phyloP scores from a whole-genome alignment of 2,329 filamentous ascomycete species.

The Aspergillus hortae region DNA sequence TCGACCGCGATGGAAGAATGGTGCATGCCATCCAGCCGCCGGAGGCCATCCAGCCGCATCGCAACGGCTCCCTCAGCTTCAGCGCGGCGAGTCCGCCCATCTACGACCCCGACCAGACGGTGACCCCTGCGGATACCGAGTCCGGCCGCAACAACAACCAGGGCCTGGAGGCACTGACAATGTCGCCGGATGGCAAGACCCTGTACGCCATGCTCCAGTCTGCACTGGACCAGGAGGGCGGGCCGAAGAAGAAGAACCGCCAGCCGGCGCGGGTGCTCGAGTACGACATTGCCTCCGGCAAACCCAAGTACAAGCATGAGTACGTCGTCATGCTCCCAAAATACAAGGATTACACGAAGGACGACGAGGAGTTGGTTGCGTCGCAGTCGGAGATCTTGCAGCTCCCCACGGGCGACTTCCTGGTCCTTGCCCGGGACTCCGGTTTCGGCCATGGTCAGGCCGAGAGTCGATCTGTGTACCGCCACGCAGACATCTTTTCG shows the following conservation, averaged over 20 bases:
- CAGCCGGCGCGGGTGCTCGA: slow-evolving; percentile 60
- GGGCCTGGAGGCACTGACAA: slow-evolving; percentile 67
- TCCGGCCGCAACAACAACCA: slow-evolving; percentile 69
- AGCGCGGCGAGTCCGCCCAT: slow-evolving; percentile 61
- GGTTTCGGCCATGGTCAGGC: slow-evolving; percentile 56
- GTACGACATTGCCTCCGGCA: slow-evolving; percentile 55
- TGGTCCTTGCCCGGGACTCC: slow-evolving; percentile 64
- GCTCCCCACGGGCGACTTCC: slow-evolving; percentile 60
- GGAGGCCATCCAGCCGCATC: slow-evolving; percentile 59
- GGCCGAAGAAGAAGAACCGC: slow-evolving; percentile 51
- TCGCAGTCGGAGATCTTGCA: slow-evolving; percentile 67
- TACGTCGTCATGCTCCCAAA: slow-evolving; percentile 65
- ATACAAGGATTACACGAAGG: slow-evolving; percentile 50
- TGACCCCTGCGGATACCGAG: slow-evolving; percentile 55
- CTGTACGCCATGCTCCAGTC: slow-evolving; percentile 66
- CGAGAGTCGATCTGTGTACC: slow-evolving; percentile 56
- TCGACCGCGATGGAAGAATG: slow-evolving; percentile 57
- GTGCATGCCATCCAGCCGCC: slow-evolving; percentile 62
- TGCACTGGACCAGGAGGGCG: slow-evolving; percentile 61
- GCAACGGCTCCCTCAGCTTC: slow-evolving; percentile 62
- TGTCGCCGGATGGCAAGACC: slow-evolving; percentile 59
- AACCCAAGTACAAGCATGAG: slow-evolving; percentile 54
- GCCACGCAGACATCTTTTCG: slow-evolving; percentile 67
- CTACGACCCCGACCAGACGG: slow-evolving; percentile 50
- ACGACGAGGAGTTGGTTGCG: slow-evolving; percentile 52